A percentile compares a stretch with the other conserved stretches of the same genome.
phyloP scores from a whole-genome alignment of 768 basidiomycete species.

The Lactifluus subvellereus region DNA sequence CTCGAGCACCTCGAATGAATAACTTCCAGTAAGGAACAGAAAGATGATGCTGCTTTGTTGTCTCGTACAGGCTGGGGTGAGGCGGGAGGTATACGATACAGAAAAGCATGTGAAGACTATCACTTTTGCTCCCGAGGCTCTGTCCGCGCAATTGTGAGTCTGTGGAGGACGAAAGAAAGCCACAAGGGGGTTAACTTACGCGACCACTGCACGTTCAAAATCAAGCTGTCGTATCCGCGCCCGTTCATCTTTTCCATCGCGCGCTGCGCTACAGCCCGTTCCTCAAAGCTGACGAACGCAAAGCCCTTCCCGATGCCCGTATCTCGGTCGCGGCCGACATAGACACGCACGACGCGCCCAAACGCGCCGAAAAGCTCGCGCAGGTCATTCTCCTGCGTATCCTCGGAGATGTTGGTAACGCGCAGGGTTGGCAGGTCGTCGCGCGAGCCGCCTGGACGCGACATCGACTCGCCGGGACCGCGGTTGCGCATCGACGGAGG shows the following conservation, averaged over 20 bases:
- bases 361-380: constrained; percentile 86
- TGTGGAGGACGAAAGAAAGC: background rate
- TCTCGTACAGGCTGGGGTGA: background rate
- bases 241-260: constrained; percentile 93
- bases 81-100: constrained; percentile 1
- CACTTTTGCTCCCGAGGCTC: constrained; percentile 36
- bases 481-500: constrained; percentile 26
- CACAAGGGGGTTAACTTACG: constrained; percentile 39
- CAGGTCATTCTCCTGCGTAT: constrained; percentile 90
- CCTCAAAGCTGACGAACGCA: constrained; percentile 96
- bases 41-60: background rate
- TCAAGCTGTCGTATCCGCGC: constrained; percentile 88
- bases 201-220: constrained; percentile 63
- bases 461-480: constrained; percentile 25
- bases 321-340: constrained; percentile 91
- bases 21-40: background rate
- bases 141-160: constrained; percentile 20
- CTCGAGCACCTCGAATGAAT: background rate
- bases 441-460: constrained; percentile 43
- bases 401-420: constrained; percentile 94
- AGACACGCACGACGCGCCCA: constrained; percentile 82
- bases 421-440: constrained; percentile 96
- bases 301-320: constrained; percentile 95
- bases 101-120: background rate
- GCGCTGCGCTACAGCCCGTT: constrained; percentile 66